phyloP scores from a whole-genome alignment of 2,329 filamentous ascomycete species.

The Ceratocystis destructans region DNA sequence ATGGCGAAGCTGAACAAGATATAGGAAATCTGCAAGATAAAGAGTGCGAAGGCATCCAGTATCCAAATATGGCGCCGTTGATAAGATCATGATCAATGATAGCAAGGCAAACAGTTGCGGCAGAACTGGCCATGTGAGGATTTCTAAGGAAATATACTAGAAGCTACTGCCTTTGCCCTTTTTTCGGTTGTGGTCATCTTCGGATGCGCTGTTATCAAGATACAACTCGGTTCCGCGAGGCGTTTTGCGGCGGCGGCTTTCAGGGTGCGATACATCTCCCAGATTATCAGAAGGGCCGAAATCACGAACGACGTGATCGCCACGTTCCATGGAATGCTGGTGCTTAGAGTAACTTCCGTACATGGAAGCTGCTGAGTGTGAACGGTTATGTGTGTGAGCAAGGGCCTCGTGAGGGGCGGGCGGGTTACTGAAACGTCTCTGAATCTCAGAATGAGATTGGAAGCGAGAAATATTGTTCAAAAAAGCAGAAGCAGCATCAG shows the following conservation, averaged over 20 bases:
- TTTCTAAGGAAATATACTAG: neutral
- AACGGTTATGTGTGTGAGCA: slow-evolving; percentile 8
- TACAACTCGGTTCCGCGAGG: slow-evolving; percentile 16
- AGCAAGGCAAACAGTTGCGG: neutral
- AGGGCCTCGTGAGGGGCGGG: slow-evolving; percentile 7
- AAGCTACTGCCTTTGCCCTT: slow-evolving; percentile 10
- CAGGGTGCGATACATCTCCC: slow-evolving; percentile 12
- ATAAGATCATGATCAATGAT: neutral
- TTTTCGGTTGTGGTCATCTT: slow-evolving; percentile 9
- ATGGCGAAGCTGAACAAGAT: neutral
- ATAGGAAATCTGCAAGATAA: neutral
- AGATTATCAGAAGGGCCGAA: neutral
- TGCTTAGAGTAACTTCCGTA: slow-evolving; percentile 5
- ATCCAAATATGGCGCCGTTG: neutral
- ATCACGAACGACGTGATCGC: slow-evolving; percentile 6
- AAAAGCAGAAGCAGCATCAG: neutral
- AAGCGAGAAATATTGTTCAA: neutral
- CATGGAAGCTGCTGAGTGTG: slow-evolving; percentile 11
- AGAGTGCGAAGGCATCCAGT: neutral
- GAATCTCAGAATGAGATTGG: slow-evolving; percentile 3
- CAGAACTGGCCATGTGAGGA: neutral
- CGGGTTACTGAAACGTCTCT: slow-evolving; percentile 16
- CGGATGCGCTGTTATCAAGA: slow-evolving; percentile 2
- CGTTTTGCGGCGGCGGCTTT: slow-evolving; percentile 17
- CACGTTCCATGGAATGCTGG: slow-evolving; percentile 4